Percentiles rank a stretch among this genome's conserved stretches.
Evolutionary conservation across 2,329 filamentous ascomycete species (phyloP).

Genomic region (Rachicladosporium sp.): DNA sequence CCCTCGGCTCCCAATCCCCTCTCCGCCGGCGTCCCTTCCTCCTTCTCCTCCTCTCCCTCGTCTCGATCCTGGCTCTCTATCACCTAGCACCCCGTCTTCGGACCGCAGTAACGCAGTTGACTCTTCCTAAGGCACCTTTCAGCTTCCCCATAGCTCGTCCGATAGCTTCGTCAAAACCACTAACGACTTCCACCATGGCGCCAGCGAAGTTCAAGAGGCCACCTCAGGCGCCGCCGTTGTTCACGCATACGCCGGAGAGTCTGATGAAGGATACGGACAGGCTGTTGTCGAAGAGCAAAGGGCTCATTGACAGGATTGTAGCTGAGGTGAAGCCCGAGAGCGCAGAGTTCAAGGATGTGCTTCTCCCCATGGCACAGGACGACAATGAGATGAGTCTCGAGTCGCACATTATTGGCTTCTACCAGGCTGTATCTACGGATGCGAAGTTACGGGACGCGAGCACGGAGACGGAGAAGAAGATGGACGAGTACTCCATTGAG

Average conservation of each 20-base stretch:
- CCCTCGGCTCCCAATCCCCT: conserved; percentile 3
- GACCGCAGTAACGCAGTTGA: conserved; percentile 11
- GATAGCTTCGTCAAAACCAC: conserved; percentile 17
- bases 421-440: conserved; percentile 39
- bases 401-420: conserved; percentile 44
- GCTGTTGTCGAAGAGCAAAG: conserved; percentile 47
- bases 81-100: conserved; percentile 21
- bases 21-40: conserved; percentile 15
- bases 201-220: conserved; percentile 57
- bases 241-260: conserved; percentile 59
- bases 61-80: conserved; percentile 24
- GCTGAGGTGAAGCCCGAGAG: conserved; percentile 44
- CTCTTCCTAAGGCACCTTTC: conserved; percentile 17
- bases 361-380: conserved; percentile 57
- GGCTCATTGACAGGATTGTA: conserved; percentile 55
- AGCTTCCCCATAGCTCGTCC: neutral
- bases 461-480: conserved; percentile 39
- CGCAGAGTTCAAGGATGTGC: conserved; percentile 45
- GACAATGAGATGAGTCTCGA: conserved; percentile 40
- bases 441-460: conserved; percentile 37
- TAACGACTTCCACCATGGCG: conserved; percentile 48
- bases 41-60: conserved; percentile 20
- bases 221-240: conserved; percentile 65
- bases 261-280: conserved; percentile 54
- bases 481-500: conserved; percentile 62